phyloP scores from a whole-genome alignment of 208 protist genomes.

The Crithidia mellificae region DNA sequence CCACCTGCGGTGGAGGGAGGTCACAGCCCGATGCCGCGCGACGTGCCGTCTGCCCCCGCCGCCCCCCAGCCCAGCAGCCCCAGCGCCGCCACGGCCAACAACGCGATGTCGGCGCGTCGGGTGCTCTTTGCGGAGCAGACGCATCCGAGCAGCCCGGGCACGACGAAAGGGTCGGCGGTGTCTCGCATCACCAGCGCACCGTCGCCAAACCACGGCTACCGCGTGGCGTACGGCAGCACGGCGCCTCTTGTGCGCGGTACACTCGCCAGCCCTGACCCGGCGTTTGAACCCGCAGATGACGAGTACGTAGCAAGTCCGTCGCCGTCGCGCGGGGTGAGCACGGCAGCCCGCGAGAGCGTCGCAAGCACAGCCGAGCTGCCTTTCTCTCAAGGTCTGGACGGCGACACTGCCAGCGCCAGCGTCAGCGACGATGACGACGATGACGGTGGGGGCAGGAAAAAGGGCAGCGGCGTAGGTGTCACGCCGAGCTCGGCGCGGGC shows the following conservation, averaged over 20 bases:
- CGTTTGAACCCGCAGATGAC: neutral
- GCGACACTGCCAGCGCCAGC: neutral
- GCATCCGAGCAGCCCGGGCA: neutral
- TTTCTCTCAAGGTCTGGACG: neutral
- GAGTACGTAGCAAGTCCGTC: neutral
- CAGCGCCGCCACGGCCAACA: neutral
- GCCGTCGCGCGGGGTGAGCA: neutral
- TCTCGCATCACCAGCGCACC: neutral
- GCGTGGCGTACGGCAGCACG: conserved; percentile 5
- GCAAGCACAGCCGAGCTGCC: neutral
- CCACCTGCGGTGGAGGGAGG: neutral
- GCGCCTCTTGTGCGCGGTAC: conserved; percentile 18
- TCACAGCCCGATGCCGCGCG: neutral
- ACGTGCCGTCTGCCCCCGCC: neutral
- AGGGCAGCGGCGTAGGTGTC: neutral
- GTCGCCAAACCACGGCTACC: neutral
- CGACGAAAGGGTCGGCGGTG: neutral
- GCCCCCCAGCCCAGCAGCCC: neutral
- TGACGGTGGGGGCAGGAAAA: conserved; percentile 10
- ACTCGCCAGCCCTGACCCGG: neutral
- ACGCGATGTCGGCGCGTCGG: neutral
- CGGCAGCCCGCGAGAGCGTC: neutral
- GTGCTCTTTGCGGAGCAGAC: neutral
- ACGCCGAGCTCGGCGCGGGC: conserved; percentile 1
- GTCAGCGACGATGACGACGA: conserved; percentile 10